phyloP scores from a whole-genome alignment of 768 basidiomycete species.

The Hypholoma fasciculare region DNA sequence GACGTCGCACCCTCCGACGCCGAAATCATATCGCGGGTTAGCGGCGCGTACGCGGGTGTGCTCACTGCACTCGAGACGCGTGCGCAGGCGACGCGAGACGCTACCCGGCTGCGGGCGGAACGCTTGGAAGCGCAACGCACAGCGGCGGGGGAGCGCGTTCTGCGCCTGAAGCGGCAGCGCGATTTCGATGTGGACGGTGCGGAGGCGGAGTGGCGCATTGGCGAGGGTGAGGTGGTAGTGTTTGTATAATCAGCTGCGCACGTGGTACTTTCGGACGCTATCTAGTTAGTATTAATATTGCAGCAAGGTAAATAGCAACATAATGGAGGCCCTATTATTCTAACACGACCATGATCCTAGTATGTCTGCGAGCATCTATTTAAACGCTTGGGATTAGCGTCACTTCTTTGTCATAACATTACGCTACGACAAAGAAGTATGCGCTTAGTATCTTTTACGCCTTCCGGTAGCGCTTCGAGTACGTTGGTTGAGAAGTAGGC shows the following conservation, averaged over 20 bases:
- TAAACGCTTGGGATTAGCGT: too few species aligned
- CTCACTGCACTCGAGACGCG: background rate
- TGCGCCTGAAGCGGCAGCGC: conserved; percentile 58
- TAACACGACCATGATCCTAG: too few species aligned
- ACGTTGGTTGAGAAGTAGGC: too few species aligned
- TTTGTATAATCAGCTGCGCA: conserved; percentile 22
- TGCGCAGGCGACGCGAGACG: background rate
- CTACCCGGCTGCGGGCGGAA: background rate
- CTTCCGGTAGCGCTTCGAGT: too few species aligned
- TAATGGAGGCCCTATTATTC: too few species aligned
- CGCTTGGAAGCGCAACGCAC: conserved; percentile 19
- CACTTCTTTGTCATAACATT: too few species aligned
- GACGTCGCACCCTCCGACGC: conserved; percentile 57
- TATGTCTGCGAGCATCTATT: too few species aligned
- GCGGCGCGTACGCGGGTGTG: conserved; percentile 7
- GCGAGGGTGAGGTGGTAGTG: conserved; percentile 49
- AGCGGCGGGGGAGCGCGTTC: conserved; percentile 30
- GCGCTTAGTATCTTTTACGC: too few species aligned
- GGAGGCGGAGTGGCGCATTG: conserved; percentile 67
- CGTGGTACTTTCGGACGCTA: background rate
- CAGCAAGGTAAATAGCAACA: too few species aligned
- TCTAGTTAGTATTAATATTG: too few species aligned
- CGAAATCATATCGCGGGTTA: conserved; percentile 38
- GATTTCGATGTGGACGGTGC: conserved; percentile 64
- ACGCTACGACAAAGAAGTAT: too few species aligned